phyloP scores from a whole-genome alignment of 2,329 filamentous ascomycete genomes.

The Colletotrichum chrysophilum region DNA sequence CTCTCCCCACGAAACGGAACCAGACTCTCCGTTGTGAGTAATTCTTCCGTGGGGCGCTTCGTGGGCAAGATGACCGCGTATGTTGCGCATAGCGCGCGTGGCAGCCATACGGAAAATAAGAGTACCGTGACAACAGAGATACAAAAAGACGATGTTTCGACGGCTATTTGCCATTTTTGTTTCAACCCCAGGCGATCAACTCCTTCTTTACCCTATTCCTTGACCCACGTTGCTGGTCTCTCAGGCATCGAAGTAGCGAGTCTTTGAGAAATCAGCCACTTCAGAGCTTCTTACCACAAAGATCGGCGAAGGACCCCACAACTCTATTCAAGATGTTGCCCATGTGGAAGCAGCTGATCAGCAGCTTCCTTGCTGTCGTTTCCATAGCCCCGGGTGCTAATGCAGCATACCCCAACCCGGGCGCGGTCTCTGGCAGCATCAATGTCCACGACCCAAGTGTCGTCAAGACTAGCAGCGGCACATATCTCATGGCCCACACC shows the following conservation, averaged over 20 bases:
- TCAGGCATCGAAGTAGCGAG: not conserved
- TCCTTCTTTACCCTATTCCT: not conserved
- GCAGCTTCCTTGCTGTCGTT: conserved; percentile 26
- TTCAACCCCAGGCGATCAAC: not conserved
- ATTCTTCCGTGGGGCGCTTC: conserved; percentile 21
- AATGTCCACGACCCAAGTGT: conserved; percentile 33
- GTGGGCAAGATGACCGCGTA: not conserved
- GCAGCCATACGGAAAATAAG: not conserved
- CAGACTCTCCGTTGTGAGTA: not conserved
- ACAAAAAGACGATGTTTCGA: not conserved
- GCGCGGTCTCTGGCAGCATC: conserved; percentile 28
- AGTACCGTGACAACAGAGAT: not conserved
- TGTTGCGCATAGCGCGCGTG: not conserved
- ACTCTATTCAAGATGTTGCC: conserved; percentile 5
- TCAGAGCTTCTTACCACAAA: not conserved
- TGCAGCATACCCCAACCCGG: conserved; percentile 25
- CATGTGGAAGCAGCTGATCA: conserved; percentile 26
- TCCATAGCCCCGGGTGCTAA: conserved; percentile 10
- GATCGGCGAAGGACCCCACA: not conserved
- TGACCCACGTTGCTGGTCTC: rapidly evolving
- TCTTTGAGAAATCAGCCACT: not conserved
- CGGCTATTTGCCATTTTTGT: not conserved
- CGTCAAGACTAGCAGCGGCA: conserved; percentile 31
- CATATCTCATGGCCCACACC: conserved; percentile 32
- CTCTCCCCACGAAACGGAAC: not conserved